Evolutionary conservation across 495 filamentous ascomycete species (phyloP), one percentile per base, ranked within the genome.

Genomic region (Aspergillus leporis): DNA sequence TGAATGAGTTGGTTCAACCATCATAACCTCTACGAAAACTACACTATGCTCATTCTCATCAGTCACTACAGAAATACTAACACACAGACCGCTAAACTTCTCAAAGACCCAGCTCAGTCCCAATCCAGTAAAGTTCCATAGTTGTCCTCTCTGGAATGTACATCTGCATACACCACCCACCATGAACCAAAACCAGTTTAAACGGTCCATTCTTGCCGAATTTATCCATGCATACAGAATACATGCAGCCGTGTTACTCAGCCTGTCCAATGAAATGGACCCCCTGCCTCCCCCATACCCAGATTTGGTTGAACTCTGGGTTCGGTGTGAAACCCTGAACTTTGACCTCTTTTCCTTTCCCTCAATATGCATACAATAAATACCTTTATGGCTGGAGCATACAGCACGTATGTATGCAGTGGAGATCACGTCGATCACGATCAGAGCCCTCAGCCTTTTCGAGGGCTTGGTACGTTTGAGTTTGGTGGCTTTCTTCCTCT

Each of bases 381-480:
- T 23, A n/a, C n/a, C n/a, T n/a, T n/a, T n/a, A 34, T 38, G 10
- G n/a, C 18, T 53, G 14, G 50, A 36, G 12, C 32, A 41, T 22
- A 32, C 49, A 13, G 46, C 51, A 43, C 36, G 31, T 28, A 53
- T 55, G 21, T 56, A 52, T 43, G 55, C 51, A 48, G 56, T 56
- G 63, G 57, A 66, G 54, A 66, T 60, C 51, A 40, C 21, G 51
- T 53, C 28, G 51, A 53, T 53, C 51, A 53, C 16, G 51, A 22
- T 41, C 51, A n/a, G 32, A 53, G 41, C n/a, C 41, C 41, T 45
- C 41, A 45, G 16, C 16, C 43, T 18, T 14, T 41, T 47, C 14
- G 3, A 47, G 43, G 43, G 19, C 43, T 22, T 23, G 19, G 19
- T 47, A 14, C 30, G 21, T 38, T 21, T 53, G 32, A 30, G 1